phyloP scores from a whole-genome alignment of 1,284 basidiomycete species.

The Cryptococcus jaspeensis region DNA sequence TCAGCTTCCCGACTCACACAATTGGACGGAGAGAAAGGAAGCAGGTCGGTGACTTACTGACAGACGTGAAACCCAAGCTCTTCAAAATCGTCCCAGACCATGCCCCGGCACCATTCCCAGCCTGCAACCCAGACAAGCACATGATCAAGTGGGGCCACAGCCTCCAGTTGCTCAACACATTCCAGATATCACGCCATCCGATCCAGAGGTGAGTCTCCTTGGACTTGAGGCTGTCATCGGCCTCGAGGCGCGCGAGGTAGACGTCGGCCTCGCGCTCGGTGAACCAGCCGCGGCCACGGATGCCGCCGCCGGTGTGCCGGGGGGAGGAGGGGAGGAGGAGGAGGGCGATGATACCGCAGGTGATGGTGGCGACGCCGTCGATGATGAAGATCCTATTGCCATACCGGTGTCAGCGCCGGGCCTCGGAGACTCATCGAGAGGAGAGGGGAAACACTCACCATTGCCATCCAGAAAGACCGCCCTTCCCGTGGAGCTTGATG shows the following conservation, averaged over 20 bases:
- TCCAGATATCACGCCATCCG: slow-evolving; percentile 19
- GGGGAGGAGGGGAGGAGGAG: slow-evolving; percentile 29
- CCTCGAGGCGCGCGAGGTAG: slow-evolving; percentile 25
- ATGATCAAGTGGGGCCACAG: slow-evolving; percentile 39
- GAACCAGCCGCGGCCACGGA: slow-evolving; percentile 15
- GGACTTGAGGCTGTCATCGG: slow-evolving; percentile 23
- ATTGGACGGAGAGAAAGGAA: no score
- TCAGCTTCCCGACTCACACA: neutral
- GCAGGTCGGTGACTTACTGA: neutral
- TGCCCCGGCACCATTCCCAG: neutral
- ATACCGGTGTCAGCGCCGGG: neutral
- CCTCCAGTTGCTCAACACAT: slow-evolving; percentile 29
- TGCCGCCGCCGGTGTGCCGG: neutral
- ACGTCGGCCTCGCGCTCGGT: slow-evolving; percentile 34
- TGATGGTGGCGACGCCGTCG: slow-evolving; percentile 30
- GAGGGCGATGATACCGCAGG: slow-evolving; percentile 20
- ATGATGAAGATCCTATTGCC: slow-evolving; percentile 24
- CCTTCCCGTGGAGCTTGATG: neutral
- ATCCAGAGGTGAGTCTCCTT: slow-evolving; percentile 2
- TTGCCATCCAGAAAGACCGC: slow-evolving; percentile 29
- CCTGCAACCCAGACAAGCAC: slow-evolving; percentile 15
- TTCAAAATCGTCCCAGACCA: neutral
- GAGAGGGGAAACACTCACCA: slow-evolving; percentile 18
- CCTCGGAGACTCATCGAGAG: neutral
- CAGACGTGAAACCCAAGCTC: neutral